Percentiles rank a stretch among this genome's conserved stretches.
phyloP scores from a whole-genome alignment of 2,329 filamentous ascomycete genomes.

The Arthrinium puccinioides region DNA sequence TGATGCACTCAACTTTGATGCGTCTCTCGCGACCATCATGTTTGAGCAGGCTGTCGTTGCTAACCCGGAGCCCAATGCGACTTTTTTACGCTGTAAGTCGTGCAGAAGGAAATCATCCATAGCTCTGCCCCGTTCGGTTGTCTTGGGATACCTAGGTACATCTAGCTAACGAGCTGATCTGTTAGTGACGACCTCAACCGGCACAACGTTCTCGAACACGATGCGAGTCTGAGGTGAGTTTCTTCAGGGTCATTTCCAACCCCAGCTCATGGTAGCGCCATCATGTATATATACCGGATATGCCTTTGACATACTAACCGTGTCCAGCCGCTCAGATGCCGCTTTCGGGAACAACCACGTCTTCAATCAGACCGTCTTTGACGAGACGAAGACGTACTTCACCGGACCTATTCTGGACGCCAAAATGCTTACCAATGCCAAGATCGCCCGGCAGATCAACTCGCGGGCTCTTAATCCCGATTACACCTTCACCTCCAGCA shows the following conservation, averaged over 20 bases:
- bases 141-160: too few species aligned
- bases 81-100: slow-evolving; percentile 25
- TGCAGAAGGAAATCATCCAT: too few species aligned
- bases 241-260: too few species aligned
- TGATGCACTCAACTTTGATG: slow-evolving; percentile 32
- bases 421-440: slow-evolving; percentile 33
- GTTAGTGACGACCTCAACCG: slow-evolving; percentile 32
- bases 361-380: slow-evolving; percentile 42
- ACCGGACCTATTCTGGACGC: slow-evolving; percentile 26
- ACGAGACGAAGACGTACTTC: slow-evolving; percentile 34
- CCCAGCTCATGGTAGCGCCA: neutral
- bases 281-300: neutral
- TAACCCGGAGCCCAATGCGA: slow-evolving; percentile 33
- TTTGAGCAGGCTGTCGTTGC: slow-evolving; percentile 30
- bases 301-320: neutral
- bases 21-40: slow-evolving; percentile 27
- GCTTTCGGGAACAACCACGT: slow-evolving; percentile 40
- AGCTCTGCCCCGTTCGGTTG: too few species aligned
- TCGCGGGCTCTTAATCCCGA: slow-evolving; percentile 38
- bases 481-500: slow-evolving; percentile 35
- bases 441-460: slow-evolving; percentile 33
- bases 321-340: slow-evolving; percentile 30
- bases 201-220: slow-evolving; percentile 38
- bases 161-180: too few species aligned
- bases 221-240: slow-evolving; percentile 30